A percentile compares a stretch with the other conserved stretches of the same genome.
These are phyloP conservation scores for Rhodotorula sp. DNA, from an alignment of 1,284 basidiomycete genomes.

Conservation along the genomic window DNA sequence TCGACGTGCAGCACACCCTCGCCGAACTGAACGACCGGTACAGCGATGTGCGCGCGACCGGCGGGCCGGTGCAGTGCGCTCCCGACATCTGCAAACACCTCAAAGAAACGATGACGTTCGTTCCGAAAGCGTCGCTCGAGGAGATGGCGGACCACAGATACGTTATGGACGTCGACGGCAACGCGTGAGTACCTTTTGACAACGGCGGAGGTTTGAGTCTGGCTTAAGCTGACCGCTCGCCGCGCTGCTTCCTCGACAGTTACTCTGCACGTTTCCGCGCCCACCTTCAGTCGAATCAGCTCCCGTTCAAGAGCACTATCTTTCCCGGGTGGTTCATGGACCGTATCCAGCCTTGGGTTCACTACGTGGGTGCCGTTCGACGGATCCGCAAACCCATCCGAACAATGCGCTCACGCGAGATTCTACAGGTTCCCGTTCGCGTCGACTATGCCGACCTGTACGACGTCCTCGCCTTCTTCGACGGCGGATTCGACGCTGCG, in stretches of 20 bases:
- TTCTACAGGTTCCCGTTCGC: conserved; percentile 48
- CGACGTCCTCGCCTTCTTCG: conserved; percentile 55
- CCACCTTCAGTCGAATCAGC: conserved; percentile 61
- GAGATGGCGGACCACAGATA: conserved; percentile 47
- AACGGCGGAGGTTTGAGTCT: no score
- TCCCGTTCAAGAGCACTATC: conserved; percentile 63
- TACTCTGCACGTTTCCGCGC: conserved; percentile 40
- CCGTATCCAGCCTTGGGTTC: conserved; percentile 43
- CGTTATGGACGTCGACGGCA: conserved; percentile 53
- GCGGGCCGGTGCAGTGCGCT: conserved; percentile 16
- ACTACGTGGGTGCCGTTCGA: conserved; percentile 42
- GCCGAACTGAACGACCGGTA: conserved; percentile 16
- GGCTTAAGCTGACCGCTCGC: background rate
- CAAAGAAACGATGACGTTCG: conserved; percentile 13
- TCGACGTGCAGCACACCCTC: conserved; percentile 21
- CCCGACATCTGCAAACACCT: conserved; percentile 21
- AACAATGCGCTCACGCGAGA: no score
- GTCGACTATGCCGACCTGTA: conserved; percentile 55
- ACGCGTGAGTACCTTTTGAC: conserved; percentile 47
- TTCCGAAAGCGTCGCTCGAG: conserved; percentile 6
- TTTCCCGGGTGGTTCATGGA: conserved; percentile 56
- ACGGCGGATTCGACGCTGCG: conserved; percentile 48
- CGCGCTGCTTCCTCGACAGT: background rate
- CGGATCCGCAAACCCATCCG: conserved; percentile 34
- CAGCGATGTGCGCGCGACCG: conserved; percentile 13